A percentile compares a stretch with the other conserved stretches of the same genome.
phyloP scores from a whole-genome alignment of 306 rosid genomes.

The Malus sieversii region DNA sequence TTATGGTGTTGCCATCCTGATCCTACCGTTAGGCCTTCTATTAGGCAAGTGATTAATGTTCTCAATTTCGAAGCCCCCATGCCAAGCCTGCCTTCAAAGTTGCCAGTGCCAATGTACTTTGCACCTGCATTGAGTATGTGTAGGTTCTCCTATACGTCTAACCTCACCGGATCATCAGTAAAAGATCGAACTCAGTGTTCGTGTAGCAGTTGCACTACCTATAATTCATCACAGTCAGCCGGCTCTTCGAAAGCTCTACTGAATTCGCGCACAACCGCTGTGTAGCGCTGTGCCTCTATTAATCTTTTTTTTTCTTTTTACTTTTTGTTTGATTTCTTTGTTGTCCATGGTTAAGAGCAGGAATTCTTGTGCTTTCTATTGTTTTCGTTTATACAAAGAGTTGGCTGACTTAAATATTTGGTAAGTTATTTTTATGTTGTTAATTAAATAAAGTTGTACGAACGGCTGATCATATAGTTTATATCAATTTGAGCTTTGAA shows the following conservation, averaged over 20 bases:
- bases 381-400: not conserved
- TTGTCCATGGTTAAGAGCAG: not conserved
- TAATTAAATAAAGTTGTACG: not conserved
- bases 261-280: not conserved
- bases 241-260: conserved; percentile 42
- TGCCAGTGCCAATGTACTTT: conserved; percentile 59
- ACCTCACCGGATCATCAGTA: conserved; percentile 18
- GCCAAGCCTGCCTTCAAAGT: conserved; percentile 48
- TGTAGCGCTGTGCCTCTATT: not conserved
- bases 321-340: not conserved
- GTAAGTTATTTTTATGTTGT: not conserved
- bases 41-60: conserved; percentile 58
- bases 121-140: conserved; percentile 46
- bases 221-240: conserved; percentile 38
- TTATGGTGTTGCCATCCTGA: conserved; percentile 80
- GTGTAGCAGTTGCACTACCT: conserved; percentile 25
- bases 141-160: conserved; percentile 35
- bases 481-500: not conserved
- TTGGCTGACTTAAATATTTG: not conserved
- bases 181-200: conserved; percentile 28
- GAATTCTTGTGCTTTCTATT: not conserved
- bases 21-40: conserved; percentile 44
- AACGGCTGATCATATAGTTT: not conserved
- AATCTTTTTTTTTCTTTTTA: not conserved
- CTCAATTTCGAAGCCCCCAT: conserved; percentile 37